phyloP scores from a whole-genome alignment of 225 moss, liverwort and hornwort genomes.

The Thuidium tamariscinum region DNA sequence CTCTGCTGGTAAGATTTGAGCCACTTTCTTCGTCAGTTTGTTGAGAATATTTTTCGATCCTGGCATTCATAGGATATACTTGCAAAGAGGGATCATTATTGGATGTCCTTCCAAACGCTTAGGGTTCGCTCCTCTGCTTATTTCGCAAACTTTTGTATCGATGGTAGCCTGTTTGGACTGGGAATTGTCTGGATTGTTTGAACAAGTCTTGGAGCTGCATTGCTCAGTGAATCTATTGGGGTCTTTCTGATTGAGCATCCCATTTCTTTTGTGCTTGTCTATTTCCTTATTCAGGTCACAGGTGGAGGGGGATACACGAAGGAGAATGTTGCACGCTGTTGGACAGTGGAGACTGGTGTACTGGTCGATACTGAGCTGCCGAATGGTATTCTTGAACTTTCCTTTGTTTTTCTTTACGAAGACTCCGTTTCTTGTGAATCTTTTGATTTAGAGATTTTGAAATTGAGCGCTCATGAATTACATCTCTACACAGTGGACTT shows the following conservation, averaged over 20 bases:
- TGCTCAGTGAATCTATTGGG: neutral
- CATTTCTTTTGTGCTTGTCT: neutral
- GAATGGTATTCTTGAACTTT: slow-evolving; percentile 31
- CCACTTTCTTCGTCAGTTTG: neutral
- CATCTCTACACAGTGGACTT: neutral
- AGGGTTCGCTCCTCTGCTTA: neutral
- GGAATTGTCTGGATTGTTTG: neutral
- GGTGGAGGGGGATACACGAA: slow-evolving; percentile 99
- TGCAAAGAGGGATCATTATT: neutral
- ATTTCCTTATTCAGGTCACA: slow-evolving; percentile 49
- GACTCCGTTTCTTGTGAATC: neutral
- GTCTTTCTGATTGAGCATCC: neutral
- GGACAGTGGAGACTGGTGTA: slow-evolving; percentile 98
- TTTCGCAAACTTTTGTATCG: neutral
- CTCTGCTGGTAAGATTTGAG: slow-evolving; percentile 58
- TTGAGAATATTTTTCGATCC: neutral
- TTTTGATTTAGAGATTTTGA: neutral
- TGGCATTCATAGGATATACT: neutral
- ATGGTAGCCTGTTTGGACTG: neutral
- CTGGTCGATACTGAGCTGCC: slow-evolving; percentile 85
- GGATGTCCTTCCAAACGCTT: neutral
- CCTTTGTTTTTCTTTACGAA: neutral
- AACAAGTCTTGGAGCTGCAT: neutral
- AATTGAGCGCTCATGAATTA: neutral
- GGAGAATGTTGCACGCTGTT: slow-evolving; percentile 96